Evolutionary conservation across 192 early-diverging fungal genomes (phyloP).

Genomic region (Entomortierella beljakovae): DNA sequence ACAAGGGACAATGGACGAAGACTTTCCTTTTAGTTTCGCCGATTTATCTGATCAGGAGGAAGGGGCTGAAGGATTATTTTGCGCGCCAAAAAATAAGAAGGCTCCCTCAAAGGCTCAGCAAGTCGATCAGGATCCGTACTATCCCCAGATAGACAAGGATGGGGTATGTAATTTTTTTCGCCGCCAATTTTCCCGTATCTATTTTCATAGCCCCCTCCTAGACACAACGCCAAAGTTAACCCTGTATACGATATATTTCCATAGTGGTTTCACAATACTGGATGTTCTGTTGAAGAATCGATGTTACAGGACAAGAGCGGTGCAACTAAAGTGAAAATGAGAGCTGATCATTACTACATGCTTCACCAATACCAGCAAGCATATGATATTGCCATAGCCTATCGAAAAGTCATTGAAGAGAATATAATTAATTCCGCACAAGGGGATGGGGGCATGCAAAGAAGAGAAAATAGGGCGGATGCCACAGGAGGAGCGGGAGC

Average conservation of each 20-base stretch:
- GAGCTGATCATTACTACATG: conserved; percentile 48
- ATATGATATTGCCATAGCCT: conserved; percentile 31
- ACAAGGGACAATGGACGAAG: conserved; percentile 24
- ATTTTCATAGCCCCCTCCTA: too few relatives aligned
- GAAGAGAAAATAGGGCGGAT: neutral
- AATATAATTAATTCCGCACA: neutral
- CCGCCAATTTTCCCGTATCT: too few relatives aligned
- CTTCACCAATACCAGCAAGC: conserved; percentile 39
- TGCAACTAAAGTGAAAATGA: conserved; percentile 48
- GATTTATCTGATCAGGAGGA: conserved; percentile 27
- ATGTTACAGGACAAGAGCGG: conserved; percentile 46
- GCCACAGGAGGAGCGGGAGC: neutral
- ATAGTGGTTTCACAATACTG: conserved; percentile 45
- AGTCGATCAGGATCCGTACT: conserved; percentile 22
- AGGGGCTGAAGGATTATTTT: conserved; percentile 27
- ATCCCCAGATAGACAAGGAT: conserved; percentile 38
- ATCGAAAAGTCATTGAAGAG: conserved; percentile 13
- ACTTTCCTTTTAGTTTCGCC: conserved; percentile 50
- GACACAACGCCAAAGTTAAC: too few relatives aligned
- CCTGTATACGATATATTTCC: too few relatives aligned
- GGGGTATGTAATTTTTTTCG: conserved; percentile 12
- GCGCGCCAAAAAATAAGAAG: conserved; percentile 21
- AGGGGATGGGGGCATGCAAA: conserved; percentile 2
- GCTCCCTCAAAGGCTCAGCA: conserved; percentile 3
- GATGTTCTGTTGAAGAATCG: conserved; percentile 4